phyloP scores from a whole-genome alignment of 441 rosid species.

The Erodium texanum region DNA sequence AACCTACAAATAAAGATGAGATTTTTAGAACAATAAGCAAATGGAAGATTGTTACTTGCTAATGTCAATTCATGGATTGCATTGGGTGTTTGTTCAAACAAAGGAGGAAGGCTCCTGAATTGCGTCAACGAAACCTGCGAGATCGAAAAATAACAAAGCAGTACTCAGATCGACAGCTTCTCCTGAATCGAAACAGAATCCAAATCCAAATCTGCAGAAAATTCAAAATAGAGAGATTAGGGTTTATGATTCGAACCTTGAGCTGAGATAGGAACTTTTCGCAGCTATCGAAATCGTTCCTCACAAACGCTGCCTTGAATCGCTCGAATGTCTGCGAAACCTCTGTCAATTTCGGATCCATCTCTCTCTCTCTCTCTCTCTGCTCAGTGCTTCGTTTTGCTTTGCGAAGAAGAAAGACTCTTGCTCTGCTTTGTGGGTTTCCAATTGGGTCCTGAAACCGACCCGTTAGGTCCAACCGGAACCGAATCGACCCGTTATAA shows the following conservation, averaged over 20 bases:
- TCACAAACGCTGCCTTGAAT: slow-evolving; percentile 63
- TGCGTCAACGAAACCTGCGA: slow-evolving; percentile 70
- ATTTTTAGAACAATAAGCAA: not conserved
- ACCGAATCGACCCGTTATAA: not conserved
- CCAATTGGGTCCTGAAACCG: not conserved
- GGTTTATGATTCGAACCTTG: slow-evolving; percentile 44
- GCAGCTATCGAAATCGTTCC: slow-evolving; percentile 52
- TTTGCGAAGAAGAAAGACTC: slow-evolving; percentile 5
- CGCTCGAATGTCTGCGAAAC: slow-evolving; percentile 72
- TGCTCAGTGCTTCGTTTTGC: slow-evolving; percentile 9
- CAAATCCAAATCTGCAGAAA: slow-evolving; percentile 1
- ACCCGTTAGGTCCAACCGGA: not conserved
- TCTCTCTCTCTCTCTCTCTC: slow-evolving; percentile 18
- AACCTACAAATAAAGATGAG: not conserved
- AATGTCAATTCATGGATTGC: slow-evolving; percentile 54
- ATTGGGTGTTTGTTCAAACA: slow-evolving; percentile 64
- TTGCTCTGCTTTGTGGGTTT: not conserved
- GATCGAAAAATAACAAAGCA: not conserved
- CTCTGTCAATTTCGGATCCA: slow-evolving; percentile 84
- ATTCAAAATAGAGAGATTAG: slow-evolving; percentile 14
- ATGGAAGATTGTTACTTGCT: slow-evolving; percentile 48
- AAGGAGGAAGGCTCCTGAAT: slow-evolving; percentile 78
- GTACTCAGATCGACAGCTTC: not conserved
- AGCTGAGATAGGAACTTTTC: slow-evolving; percentile 57
- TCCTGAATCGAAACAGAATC: not conserved